Evolutionary conservation across 495 filamentous ascomycete genomes (phyloP), one percentile per base, ranked within the genome.

Genomic region (Gamarada debralockiae): DNA sequence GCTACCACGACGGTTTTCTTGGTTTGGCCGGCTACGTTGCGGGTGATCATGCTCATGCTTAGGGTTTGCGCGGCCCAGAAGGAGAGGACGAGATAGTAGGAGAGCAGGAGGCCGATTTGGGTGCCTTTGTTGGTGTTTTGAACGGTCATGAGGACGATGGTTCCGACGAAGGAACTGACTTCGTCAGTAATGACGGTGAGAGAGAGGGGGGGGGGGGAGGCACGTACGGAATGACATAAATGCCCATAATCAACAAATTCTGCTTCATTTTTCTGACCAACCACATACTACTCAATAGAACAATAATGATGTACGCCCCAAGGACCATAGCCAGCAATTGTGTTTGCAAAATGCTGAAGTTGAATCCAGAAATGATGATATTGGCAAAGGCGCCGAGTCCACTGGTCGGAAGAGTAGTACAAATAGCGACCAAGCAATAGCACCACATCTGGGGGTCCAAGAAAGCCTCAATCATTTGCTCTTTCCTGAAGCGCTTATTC

Each of bases 301-400:
- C 76, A 24, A 83, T 76, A 48, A 85, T 82, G 53, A 86, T 86
- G 49, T 83, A 84, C 27, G 75, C 79, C 2, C 85, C 84, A 1
- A 86, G 67, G 2, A 87, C 82, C 81, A 89, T 89, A 14, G 81
- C 75, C 24, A 81, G 60, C 14, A 81, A 65, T 61, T 79, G 76
- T 0, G 78, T 79, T 55, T 81, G 67, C 20, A 77, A 67, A 5
- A 63, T 61, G 3, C 65, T 68, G 50, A 79, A 82, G 5, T 70
- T 60, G 44, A 82, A 72, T 43, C 62, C 65, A 37, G 67, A 67
- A 29, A 73, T 73, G 54, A 81, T 84, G 58, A 87, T 78, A 51
- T 81, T 83, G 20, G 82, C 80, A 61, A 83, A 87, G 1, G 78
- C 76, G 15, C 83, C 82, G 4, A 87, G 72, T 0, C 83, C 83